phyloP scores from a whole-genome alignment of 1,284 basidiomycete species.

The Peniophora sp. region DNA sequence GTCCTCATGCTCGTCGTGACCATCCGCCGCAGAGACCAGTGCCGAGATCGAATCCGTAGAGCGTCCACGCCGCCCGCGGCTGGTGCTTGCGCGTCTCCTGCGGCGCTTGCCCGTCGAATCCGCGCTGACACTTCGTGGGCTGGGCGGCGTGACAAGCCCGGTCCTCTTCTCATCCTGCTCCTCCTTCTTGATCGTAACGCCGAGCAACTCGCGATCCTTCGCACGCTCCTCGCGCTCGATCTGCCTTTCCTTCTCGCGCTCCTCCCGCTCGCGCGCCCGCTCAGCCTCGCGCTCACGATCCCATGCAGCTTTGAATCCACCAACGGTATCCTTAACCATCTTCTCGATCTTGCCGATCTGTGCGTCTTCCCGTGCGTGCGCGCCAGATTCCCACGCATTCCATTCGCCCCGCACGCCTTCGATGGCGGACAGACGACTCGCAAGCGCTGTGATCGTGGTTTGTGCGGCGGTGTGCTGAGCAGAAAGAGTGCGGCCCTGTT shows the following conservation, averaged over 20 bases:
- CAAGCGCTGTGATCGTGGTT: slow-evolving; percentile 68
- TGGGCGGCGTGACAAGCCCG: slow-evolving; percentile 65
- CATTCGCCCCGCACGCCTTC: slow-evolving; percentile 24
- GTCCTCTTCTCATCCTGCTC: slow-evolving; percentile 26
- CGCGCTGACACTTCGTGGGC: slow-evolving; percentile 58
- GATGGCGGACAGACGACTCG: slow-evolving; percentile 56
- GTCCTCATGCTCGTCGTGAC: slow-evolving; percentile 14
- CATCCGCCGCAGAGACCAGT: slow-evolving; percentile 19
- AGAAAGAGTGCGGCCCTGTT: slow-evolving; percentile 69
- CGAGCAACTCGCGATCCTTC: slow-evolving; percentile 79
- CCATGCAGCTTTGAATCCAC: too few species aligned
- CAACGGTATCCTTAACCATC: too few species aligned
- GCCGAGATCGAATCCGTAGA: slow-evolving; percentile 11
- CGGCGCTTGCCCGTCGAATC: slow-evolving; percentile 34
- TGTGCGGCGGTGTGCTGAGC: slow-evolving; percentile 77
- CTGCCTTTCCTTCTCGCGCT: slow-evolving; percentile 66
- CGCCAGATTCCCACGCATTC: slow-evolving; percentile 37
- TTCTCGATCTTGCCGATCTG: slow-evolving; percentile 16
- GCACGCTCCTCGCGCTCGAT: slow-evolving; percentile 73
- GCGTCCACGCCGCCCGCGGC: slow-evolving; percentile 21
- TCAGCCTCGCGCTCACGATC: too few species aligned
- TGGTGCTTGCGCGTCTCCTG: slow-evolving; percentile 21
- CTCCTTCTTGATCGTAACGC: slow-evolving; percentile 37
- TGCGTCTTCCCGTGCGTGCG: slow-evolving; percentile 33
- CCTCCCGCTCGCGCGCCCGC: too few species aligned